Percentiles rank a stretch among this genome's conserved stretches.
Evolutionary conservation across 1,284 basidiomycete genomes (phyloP).

Genomic region (Trichosporon faecale): DNA sequence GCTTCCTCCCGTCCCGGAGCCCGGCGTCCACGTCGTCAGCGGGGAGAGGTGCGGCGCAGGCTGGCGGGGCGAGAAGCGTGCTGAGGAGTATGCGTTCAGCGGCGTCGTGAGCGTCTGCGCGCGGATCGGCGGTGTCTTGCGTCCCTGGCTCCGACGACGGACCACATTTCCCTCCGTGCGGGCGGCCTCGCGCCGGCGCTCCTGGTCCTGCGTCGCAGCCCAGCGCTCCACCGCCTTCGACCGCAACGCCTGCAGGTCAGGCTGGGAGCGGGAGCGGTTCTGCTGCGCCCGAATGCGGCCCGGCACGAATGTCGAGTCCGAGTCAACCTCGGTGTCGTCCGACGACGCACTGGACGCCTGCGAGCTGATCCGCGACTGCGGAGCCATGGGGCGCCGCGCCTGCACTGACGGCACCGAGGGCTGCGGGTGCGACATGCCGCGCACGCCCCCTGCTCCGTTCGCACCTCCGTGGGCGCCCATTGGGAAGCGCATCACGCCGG

Average conservation of each 20-base stretch:
- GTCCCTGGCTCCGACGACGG: constrained; percentile 23
- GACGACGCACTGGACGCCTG: constrained; percentile 17
- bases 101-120: background rate
- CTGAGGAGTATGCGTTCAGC: background rate
- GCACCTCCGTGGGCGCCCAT: background rate
- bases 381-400: background rate
- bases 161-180: constrained; percentile 10
- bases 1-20: background rate
- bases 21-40: background rate
- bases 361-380: background rate
- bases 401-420: background rate
- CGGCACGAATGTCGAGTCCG: constrained; percentile 37
- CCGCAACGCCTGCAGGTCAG: constrained; percentile 40
- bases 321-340: constrained; percentile 37
- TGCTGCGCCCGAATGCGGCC: constrained; percentile 22
- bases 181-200: constrained; percentile 12
- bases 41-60: background rate
- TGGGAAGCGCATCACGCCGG: background rate
- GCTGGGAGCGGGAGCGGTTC: constrained; percentile 40
- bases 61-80: constrained; percentile 2
- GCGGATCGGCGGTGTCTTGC: constrained; percentile 26
- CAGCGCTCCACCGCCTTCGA: constrained; percentile 38
- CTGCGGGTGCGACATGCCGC: constrained; percentile 1
- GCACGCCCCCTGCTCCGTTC: background rate
- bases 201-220: constrained; percentile 24